Evolutionary conservation across 163 green algal species (phyloP).

Genomic region (Prototheca wickerhamii): DNA sequence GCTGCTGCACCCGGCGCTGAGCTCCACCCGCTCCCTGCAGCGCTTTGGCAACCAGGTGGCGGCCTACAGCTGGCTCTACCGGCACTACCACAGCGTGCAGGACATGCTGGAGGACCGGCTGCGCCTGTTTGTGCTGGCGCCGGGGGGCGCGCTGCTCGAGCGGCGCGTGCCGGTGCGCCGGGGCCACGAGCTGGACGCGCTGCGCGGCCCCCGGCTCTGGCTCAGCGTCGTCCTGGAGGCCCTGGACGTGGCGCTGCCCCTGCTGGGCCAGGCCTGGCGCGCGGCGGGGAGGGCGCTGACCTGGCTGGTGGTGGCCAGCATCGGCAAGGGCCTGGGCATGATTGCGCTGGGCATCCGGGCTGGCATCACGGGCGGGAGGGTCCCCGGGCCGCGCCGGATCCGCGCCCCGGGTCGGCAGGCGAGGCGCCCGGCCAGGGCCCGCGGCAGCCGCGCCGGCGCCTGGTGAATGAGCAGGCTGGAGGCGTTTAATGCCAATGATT

Average conservation of each 20-base stretch:
- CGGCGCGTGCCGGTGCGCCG: constrained; percentile 2
- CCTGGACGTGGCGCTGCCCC: constrained; percentile 34
- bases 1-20: constrained; percentile 31
- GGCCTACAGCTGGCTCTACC: constrained; percentile 15
- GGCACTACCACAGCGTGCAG: constrained; percentile 23
- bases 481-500: too few species aligned
- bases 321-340: neutral
- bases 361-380: neutral
- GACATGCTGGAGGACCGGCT: constrained; percentile 45
- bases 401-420: too few species aligned
- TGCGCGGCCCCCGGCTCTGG: neutral
- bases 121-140: constrained; percentile 20
- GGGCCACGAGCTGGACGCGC: neutral
- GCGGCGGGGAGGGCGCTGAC: neutral
- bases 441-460: too few species aligned
- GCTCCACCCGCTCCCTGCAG: constrained; percentile 40
- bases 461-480: too few species aligned
- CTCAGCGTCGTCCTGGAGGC: constrained; percentile 41
- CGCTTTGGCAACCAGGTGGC: constrained; percentile 41
- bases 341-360: neutral
- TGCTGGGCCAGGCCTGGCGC: constrained; percentile 13
- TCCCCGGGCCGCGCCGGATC: too few species aligned
- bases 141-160: neutral
- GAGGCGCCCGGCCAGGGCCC: too few species aligned
- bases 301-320: neutral